Conservation (phyloP, 2,329 filamentous ascomycete genomes). For the Cladosporium sp. region DNA sequence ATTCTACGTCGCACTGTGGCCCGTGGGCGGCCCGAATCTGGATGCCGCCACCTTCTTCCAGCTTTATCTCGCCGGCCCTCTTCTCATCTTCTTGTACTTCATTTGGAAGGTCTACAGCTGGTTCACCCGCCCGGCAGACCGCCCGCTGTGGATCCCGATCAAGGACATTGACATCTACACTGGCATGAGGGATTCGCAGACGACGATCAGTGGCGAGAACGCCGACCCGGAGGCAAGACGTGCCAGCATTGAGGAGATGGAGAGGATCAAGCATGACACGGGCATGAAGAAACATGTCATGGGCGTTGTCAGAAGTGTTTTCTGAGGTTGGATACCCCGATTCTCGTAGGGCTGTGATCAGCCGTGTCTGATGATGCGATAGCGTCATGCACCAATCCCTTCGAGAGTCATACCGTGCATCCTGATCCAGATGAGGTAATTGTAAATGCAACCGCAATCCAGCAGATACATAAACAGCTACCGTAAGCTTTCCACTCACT, state of each 20-base stretch:
- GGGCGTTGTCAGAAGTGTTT: conserved; percentile 8
- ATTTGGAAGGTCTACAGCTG: conserved; percentile 26
- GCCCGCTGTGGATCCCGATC: conserved; percentile 27
- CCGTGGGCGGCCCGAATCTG: conserved; percentile 17
- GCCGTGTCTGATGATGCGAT: no score
- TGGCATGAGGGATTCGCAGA: conserved; percentile 31
- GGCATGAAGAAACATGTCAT: conserved; percentile 4
- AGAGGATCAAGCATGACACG: conserved; percentile 26
- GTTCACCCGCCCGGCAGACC: conserved; percentile 23
- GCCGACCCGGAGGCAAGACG: conserved; percentile 24
- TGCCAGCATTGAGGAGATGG: conserved; percentile 31
- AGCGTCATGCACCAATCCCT: no score
- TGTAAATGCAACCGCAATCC: no score
- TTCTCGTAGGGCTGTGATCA: no score
- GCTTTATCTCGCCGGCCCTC: conserved; percentile 27
- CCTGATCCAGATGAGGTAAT: no score
- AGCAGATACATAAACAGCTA: no score
- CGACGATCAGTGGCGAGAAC: conserved; percentile 22
- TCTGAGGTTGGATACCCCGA: neutral
- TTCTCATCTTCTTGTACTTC: conserved; percentile 28
- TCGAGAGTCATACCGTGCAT: no score
- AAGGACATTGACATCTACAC: conserved; percentile 36
- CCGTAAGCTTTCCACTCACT: no score
- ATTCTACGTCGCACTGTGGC: conserved; percentile 36
- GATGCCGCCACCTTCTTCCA: conserved; percentile 26